Evolutionary conservation across 192 early-diverging fungal species (phyloP).

Genomic region (Entomortierella beljakovae): DNA sequence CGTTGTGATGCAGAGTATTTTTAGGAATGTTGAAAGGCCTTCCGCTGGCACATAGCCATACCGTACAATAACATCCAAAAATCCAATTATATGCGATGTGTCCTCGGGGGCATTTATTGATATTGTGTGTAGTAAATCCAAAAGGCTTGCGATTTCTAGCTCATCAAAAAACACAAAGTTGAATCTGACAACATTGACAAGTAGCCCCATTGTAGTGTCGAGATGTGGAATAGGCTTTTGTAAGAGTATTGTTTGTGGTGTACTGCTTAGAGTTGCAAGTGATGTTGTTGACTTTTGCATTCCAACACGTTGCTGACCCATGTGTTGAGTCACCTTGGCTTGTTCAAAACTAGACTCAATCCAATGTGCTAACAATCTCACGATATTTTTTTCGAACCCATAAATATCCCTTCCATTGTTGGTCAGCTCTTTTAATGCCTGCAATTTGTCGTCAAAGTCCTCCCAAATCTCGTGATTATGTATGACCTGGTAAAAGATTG

Average conservation of each 20-base stretch:
- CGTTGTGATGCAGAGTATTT: conserved; percentile 62
- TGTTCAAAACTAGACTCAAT: conserved; percentile 57
- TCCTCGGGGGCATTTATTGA: conserved; percentile 60
- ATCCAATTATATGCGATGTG: conserved; percentile 56
- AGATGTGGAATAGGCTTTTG: conserved; percentile 57
- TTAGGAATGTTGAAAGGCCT: conserved; percentile 59
- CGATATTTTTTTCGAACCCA: conserved; percentile 70
- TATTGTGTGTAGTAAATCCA: conserved; percentile 58
- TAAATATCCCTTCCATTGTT: conserved; percentile 69
- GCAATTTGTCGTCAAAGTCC: conserved; percentile 64
- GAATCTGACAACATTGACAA: conserved; percentile 64
- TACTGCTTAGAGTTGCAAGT: conserved; percentile 43
- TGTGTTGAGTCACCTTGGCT: conserved; percentile 46
- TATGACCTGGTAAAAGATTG: conserved; percentile 65
- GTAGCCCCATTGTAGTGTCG: conserved; percentile 59
- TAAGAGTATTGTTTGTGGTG: conserved; percentile 41
- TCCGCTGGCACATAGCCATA: conserved; percentile 64
- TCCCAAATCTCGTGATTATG: conserved; percentile 60
- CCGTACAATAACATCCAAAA: conserved; percentile 67
- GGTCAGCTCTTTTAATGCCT: conserved; percentile 60
- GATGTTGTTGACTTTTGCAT: conserved; percentile 55
- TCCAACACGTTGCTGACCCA: conserved; percentile 46
- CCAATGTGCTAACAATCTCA: conserved; percentile 61
- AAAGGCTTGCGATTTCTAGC: conserved; percentile 58
- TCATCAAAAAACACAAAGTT: conserved; percentile 70